These are phyloP conservation scores for Barnettozyma hawaiiensis DNA, from an alignment of 1,139 yeast genomes.

Conservation along the genomic window DNA sequence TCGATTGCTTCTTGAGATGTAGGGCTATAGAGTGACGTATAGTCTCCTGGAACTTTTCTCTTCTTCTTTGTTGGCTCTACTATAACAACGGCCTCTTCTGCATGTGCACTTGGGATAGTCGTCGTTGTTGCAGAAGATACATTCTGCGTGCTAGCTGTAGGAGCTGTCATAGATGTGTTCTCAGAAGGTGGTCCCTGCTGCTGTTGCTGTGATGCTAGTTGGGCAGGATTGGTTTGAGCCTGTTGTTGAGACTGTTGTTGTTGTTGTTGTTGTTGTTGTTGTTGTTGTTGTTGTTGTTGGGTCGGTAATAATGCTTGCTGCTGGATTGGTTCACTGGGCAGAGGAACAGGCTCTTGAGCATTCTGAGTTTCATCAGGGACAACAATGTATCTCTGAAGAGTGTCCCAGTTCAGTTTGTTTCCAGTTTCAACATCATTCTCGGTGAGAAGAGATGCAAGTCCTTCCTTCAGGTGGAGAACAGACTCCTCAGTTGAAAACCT, in stretches of 20 bases:
- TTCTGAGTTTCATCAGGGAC: background rate
- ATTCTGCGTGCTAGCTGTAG: background rate
- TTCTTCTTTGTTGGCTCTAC: constrained; percentile 10
- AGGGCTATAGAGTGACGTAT: constrained; percentile 23
- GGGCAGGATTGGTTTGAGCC: background rate
- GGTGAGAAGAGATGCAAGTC: constrained; percentile 37
- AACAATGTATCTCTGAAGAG: background rate
- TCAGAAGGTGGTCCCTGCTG: background rate
- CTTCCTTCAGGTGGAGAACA: constrained; percentile 34
- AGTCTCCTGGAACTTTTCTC: constrained; percentile 24
- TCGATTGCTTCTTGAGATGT: constrained; percentile 34
- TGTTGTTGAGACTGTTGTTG: background rate
- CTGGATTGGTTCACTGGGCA: background rate
- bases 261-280: no score
- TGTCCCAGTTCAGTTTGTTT: constrained; percentile 19
- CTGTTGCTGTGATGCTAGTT: background rate
- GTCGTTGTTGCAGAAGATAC: constrained; percentile 1
- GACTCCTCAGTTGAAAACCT: constrained; percentile 23
- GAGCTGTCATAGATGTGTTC: background rate
- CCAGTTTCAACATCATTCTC: constrained; percentile 41
- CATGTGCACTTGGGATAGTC: background rate
- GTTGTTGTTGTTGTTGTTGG: background rate
- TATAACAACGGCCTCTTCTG: background rate
- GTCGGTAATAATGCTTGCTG: background rate
- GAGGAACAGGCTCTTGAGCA: background rate